A percentile compares a stretch with the other conserved stretches of the same genome.
These are phyloP conservation scores for Termitomyces sp. DNA, from an alignment of 1,284 basidiomycete species.

Conservation along the genomic window DNA sequence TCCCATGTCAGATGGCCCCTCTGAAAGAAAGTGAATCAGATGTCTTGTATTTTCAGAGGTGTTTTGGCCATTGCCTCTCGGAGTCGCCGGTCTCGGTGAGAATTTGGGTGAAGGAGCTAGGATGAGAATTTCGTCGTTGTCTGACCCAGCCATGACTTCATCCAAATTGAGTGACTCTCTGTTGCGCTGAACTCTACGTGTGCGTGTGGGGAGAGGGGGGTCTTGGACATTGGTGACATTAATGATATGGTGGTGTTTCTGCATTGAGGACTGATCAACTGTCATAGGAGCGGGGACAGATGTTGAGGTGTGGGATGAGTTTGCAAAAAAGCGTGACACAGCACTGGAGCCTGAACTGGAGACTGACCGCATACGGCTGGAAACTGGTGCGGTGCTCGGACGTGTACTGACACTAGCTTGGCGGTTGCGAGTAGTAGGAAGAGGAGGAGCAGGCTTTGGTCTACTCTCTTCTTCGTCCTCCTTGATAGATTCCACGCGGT, in stretches of 20 bases:
- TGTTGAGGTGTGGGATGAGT: conserved; percentile 20
- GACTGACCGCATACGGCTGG: conserved; percentile 32
- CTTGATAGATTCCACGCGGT: conserved; percentile 55
- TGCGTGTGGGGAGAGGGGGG: conserved; percentile 37
- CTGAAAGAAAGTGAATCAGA: conserved; percentile 24
- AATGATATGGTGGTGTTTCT: conserved; percentile 12
- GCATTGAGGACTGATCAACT: conserved; percentile 16
- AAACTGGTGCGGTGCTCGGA: conserved; percentile 19
- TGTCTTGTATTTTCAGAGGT: conserved; percentile 18
- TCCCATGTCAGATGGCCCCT: conserved; percentile 30
- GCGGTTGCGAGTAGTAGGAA: conserved; percentile 20
- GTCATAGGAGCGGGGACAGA: conserved; percentile 16
- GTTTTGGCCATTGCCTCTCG: conserved; percentile 11
- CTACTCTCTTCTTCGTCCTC: conserved; percentile 45
- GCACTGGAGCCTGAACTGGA: conserved; percentile 29
- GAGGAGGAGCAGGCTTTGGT: conserved; percentile 23
- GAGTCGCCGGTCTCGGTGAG: conserved; percentile 23
- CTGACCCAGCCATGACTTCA: conserved; percentile 65
- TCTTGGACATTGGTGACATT: conserved; percentile 18
- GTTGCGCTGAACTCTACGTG: conserved; percentile 47
- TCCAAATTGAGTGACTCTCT: conserved; percentile 70
- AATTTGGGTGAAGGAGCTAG: conserved; percentile 21
- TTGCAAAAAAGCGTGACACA: conserved; percentile 20
- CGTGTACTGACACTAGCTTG: conserved; percentile 30
- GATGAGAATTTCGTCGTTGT: conserved; percentile 41